phyloP scores from a whole-genome alignment of 306 rosid genomes.

The Glycine tomentella region DNA sequence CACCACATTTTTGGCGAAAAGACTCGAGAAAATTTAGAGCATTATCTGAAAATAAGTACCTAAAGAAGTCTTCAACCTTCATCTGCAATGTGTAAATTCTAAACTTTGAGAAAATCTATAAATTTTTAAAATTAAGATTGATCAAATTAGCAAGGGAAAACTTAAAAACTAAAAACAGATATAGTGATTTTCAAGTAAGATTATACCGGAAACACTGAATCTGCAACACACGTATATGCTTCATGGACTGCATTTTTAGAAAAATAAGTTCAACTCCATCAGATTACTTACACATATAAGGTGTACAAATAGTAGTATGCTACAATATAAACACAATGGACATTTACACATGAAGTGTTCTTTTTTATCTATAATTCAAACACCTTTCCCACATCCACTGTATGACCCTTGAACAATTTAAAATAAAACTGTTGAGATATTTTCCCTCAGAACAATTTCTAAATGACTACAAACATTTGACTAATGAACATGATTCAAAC shows the following conservation, averaged over 20 bases:
- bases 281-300: constrained; percentile 11
- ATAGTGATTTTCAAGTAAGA: constrained; percentile 37
- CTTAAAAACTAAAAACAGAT: constrained; percentile 21
- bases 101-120: constrained; percentile 33
- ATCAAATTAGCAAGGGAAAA: constrained; percentile 23
- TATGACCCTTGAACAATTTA: neutral
- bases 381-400: neutral
- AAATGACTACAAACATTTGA: constrained; percentile 11
- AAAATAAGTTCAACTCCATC: constrained; percentile 48
- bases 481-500: constrained; percentile 14
- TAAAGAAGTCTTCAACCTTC: constrained; percentile 85
- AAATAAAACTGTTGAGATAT: constrained; percentile 12
- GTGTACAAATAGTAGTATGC: constrained; percentile 1
- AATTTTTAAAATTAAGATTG: constrained; percentile 25
- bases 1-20: constrained; percentile 82
- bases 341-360: constrained; percentile 24
- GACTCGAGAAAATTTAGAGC: constrained; percentile 65
- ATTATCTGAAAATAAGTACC: constrained; percentile 75
- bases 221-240: constrained; percentile 76
- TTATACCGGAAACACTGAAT: constrained; percentile 84
- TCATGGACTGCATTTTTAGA: constrained; percentile 77
- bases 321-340: constrained; percentile 31
- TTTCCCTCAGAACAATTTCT: constrained; percentile 13
- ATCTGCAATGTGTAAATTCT: constrained; percentile 71
- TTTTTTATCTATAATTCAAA: neutral